Percentiles rank a stretch among this genome's conserved stretches.
Conservation (phyloP, 352 stramenopile genomes). For the Elongisporangium undulatum region DNA sequence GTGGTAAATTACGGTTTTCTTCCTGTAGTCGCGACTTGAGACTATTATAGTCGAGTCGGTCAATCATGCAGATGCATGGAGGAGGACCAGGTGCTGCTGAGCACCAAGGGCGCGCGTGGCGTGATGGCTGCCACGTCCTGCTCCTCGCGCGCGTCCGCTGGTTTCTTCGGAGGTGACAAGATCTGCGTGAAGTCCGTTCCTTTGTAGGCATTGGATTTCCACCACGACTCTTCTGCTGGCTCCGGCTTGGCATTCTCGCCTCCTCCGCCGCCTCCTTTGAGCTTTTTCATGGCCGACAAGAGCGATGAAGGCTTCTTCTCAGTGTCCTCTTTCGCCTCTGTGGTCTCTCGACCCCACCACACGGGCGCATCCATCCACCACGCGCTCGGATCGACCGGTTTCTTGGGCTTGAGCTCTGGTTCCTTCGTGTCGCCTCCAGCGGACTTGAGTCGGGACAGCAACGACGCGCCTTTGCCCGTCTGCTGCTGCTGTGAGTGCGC, state of each 20-base stretch:
- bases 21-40: background rate
- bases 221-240: constrained; percentile 39
- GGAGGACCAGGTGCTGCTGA: constrained; percentile 38
- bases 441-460: constrained; percentile 4
- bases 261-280: constrained; percentile 5
- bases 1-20: background rate
- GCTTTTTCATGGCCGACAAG: constrained; percentile 18
- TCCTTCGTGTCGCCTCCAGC: constrained; percentile 7
- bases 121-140: constrained; percentile 13
- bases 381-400: constrained; percentile 19
- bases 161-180: constrained; percentile 17
- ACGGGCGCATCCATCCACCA: constrained; percentile 64
- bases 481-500: background rate
- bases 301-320: constrained; percentile 11
- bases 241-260: constrained; percentile 6
- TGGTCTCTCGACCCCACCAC: constrained; percentile 45
- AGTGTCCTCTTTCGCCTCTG: constrained; percentile 16
- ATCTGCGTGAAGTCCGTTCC: constrained; percentile 52
- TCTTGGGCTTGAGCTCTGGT: constrained; percentile 1
- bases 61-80: constrained; percentile 15
- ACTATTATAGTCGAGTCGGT: background rate
- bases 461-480: background rate
- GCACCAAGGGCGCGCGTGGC: constrained; percentile 26
- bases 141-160: constrained; percentile 8
- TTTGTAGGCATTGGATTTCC: constrained; percentile 71